phyloP scores from a whole-genome alignment of 768 basidiomycete genomes.

The Coprinopsis strossmayeri region DNA sequence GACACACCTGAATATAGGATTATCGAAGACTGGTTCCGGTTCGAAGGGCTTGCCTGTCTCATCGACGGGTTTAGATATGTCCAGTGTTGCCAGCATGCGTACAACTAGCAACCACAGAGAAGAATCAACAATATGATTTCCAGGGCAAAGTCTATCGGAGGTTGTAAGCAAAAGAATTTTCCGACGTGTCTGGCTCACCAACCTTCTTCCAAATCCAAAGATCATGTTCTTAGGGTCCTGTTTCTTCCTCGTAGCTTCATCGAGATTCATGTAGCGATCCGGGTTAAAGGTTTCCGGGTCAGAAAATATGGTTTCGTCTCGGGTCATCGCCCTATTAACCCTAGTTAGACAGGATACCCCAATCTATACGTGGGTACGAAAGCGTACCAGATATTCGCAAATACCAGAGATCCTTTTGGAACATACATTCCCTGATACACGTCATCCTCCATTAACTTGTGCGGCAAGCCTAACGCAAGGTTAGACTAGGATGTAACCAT shows the following conservation, averaged over 20 bases:
- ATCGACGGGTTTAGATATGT: constrained; percentile 46
- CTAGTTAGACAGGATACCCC: background rate
- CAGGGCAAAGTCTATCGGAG: constrained; percentile 50
- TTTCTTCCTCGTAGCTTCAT: constrained; percentile 20
- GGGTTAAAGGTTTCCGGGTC: constrained; percentile 47
- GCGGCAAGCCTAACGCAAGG: constrained; percentile 45
- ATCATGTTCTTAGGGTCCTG: constrained; percentile 28
- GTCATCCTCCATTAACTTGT: constrained; percentile 60
- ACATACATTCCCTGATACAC: constrained; percentile 51
- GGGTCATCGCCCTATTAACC: constrained; percentile 38
- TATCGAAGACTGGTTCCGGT: constrained; percentile 48
- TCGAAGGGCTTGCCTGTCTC: constrained; percentile 39
- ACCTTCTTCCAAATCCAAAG: constrained; percentile 39
- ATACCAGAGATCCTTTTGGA: constrained; percentile 57
- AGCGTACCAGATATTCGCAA: constrained; percentile 56
- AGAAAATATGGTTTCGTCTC: constrained; percentile 43
- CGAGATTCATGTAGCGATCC: constrained; percentile 39
- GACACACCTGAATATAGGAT: constrained; percentile 55
- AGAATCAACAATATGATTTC: constrained; percentile 53
- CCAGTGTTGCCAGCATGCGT: constrained; percentile 50
- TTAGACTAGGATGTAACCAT: background rate
- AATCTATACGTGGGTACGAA: background rate
- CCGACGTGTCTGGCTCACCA: constrained; percentile 6
- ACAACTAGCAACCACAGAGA: constrained; percentile 55
- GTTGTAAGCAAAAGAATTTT: background rate